These are phyloP conservation scores for Penicillium janthinellum DNA, from an alignment of 2,329 filamentous ascomycete genomes.

Conservation along the genomic window DNA sequence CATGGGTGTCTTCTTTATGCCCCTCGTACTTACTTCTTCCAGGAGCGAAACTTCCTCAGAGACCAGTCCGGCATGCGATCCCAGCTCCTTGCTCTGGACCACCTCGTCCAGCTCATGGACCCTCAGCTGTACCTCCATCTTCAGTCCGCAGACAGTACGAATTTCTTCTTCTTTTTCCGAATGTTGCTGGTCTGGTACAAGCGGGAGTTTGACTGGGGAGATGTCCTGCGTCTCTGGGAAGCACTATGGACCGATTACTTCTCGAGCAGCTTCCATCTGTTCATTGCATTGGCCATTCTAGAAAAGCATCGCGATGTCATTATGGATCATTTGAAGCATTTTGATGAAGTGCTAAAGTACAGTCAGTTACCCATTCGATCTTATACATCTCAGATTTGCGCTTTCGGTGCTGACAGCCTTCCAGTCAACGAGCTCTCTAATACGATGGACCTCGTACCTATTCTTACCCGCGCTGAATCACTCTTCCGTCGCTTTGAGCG, in stretches of 20 bases:
- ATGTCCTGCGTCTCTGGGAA: constrained; percentile 89
- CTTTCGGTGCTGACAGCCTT: constrained; percentile 9
- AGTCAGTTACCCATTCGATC: constrained; percentile 56
- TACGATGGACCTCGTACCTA: constrained; percentile 86
- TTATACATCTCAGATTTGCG: neutral
- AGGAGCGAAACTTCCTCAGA: constrained; percentile 89
- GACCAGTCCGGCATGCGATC: constrained; percentile 96
- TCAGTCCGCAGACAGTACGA: constrained; percentile 87
- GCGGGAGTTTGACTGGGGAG: constrained; percentile 88
- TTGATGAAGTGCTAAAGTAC: constrained; percentile 97
- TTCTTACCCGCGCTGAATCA: constrained; percentile 81
- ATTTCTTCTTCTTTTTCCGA: constrained; percentile 99
- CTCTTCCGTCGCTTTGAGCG: constrained; percentile 87
- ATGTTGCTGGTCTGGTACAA: constrained; percentile 99
- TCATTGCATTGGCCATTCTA: constrained; percentile 88
- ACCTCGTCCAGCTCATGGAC: constrained; percentile 95
- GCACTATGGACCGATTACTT: constrained; percentile 90
- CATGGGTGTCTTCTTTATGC: constrained; percentile 12
- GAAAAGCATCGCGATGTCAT: constrained; percentile 97
- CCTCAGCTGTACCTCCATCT: constrained; percentile 91
- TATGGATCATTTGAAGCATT: constrained; percentile 89
- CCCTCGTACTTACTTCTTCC: neutral
- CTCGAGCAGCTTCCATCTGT: constrained; percentile 88
- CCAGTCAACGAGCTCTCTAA: constrained; percentile 91
- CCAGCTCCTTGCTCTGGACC: constrained; percentile 87